Base-by-base conservation (phyloP, 169 alveolate genomes). In the Plasmodium adleri region DNA sequence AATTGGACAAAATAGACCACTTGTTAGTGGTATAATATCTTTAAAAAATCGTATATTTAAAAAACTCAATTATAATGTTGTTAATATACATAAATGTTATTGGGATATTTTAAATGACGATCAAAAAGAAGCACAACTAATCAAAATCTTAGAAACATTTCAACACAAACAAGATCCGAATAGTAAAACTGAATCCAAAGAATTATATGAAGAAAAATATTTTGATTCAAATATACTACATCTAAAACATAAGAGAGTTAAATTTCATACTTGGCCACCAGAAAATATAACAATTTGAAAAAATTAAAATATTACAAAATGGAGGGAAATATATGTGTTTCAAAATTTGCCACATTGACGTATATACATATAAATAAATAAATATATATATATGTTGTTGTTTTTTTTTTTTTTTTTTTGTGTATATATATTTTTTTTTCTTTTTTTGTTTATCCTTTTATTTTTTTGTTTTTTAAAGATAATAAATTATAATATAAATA, bases 211-310 rank as follows among this genome's bases (percentile, higher is more conserved):
- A 17, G 90, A 71, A 49, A 85, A 88, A 32, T 66, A 85, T 49
- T 58, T 66, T 22, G 93, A 92, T 56, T 86, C 92, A 32, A 49
- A 91, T 66, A 32, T 90, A 50, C 70, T 88, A 58, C 94, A 94
- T 67, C 26, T 93, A 83, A 95, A 94, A 86, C 97, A 95, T 68
- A 74, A 88, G 86, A 26, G 96, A 24, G 95, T 95, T 26, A 93
- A 86, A 54, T 89, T 95, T 64, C 95, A 95, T 12, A 76, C 92
- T 24, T 95, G 97, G 97, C 97, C 97, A 1, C 97, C 97, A 1
- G 97, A 94, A 50, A 92, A 95, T 70, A 88, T 95, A 20, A 76
- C 93, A 12, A 95, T 95, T 26, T 94, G 28, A 54, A 60, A 60
- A 60, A n/a, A 28, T 4, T 3, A 32, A 32, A 32, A 32, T 32